Evolutionary conservation across 768 basidiomycete species (phyloP), one percentile per base, ranked within the genome.

Genomic region (Strobilomyces dryophilus): DNA sequence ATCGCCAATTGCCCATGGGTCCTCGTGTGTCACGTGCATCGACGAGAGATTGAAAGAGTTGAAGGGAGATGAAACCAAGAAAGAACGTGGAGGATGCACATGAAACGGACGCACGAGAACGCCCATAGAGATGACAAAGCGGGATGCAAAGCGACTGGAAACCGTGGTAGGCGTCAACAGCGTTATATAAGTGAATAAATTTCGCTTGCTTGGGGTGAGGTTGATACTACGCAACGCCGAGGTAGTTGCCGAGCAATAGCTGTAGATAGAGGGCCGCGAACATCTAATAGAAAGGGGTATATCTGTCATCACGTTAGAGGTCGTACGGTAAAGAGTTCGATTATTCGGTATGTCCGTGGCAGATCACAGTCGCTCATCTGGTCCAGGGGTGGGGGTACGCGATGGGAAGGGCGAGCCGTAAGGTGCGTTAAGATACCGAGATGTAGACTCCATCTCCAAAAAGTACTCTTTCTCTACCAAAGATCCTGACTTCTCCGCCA

Each of bases 331-430:
- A 57, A 56, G 48, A 40, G 55, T 63, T 60, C 56, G 32, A 55
- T 60, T 59, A 54, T 55, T 46, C 44, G 48, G 40, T 41, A 37
- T 45, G 50, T 57, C 50, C 58, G 45, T 53, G 47, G 26, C 26
- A 41, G 44, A 39, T 71, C 60, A 70, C 65, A 36, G 49, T 51
- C 65, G 60, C 59, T 70, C 70, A 52, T 72, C 71, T 32, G 53
- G 68, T 61, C 65, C 59, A 14, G 78, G 77, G 1, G 78, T 79
- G 3, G 77, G 75, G 40, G 77, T 73, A 21, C 77, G 75, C 32
- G 77, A 79, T 11, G 76, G 77, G 56, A 71, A 74, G 5, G 78
- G 77, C 18, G 78, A 79, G 20, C 77, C 77, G 46, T 78, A 78
- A 24, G 78, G 77, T 39, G 78, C 78, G 41, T 66, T 71, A 55